Percentiles rank a stretch among this genome's conserved stretches.
phyloP scores from a whole-genome alignment of 306 rosid species.

The Luffa aegyptiaca region DNA sequence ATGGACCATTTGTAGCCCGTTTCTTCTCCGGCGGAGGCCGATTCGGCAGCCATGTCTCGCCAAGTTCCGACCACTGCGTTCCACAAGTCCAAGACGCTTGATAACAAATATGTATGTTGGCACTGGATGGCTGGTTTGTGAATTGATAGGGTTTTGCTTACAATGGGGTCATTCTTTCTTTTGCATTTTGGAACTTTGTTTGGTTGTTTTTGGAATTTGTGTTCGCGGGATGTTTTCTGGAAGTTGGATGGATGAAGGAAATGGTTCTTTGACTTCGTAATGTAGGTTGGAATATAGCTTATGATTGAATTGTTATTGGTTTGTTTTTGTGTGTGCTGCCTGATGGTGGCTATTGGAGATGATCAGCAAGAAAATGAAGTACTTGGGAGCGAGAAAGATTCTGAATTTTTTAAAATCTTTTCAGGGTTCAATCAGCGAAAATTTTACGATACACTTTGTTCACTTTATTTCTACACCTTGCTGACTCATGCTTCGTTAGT shows the following conservation, averaged over 20 bases:
- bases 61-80: slow-evolving; percentile 58
- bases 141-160: not conserved
- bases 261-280: not conserved
- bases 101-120: slow-evolving; percentile 71
- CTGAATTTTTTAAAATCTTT: not conserved
- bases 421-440: not conserved
- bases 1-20: slow-evolving; percentile 1
- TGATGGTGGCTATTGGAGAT: not conserved
- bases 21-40: not conserved
- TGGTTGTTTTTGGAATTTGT: not conserved
- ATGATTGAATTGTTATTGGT: not conserved
- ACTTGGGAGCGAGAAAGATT: not conserved
- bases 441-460: not conserved
- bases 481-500: not conserved
- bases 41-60: slow-evolving; percentile 63
- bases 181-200: not conserved
- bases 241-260: not conserved
- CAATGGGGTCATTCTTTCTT: not conserved
- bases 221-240: not conserved
- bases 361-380: not conserved
- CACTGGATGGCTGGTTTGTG: not conserved
- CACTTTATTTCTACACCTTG: not conserved
- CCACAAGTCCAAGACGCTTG: slow-evolving; percentile 93
- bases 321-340: not conserved
- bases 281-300: not conserved